These are phyloP conservation scores for Hylodesmum podocarpum DNA, from an alignment of 306 rosid genomes.

Conservation along the genomic window DNA sequence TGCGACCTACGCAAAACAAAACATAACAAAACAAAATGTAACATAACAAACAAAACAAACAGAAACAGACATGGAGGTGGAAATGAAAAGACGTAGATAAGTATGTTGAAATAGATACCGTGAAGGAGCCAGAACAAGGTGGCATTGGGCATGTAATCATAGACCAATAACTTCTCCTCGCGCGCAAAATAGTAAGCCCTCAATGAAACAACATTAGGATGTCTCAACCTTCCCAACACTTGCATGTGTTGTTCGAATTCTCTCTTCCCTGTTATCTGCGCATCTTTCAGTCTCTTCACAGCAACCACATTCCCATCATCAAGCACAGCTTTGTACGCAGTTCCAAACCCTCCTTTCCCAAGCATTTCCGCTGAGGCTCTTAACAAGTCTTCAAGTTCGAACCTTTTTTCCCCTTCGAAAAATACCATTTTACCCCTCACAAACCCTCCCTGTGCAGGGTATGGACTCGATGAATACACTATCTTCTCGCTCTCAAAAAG, in stretches of 20 bases:
- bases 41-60: neutral
- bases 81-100: neutral
- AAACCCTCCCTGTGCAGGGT: conserved; percentile 57
- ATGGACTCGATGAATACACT: conserved; percentile 86
- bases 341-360: conserved; percentile 98
- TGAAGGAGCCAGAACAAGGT: conserved; percentile 97
- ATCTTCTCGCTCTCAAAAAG: conserved; percentile 79
- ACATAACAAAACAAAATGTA: too few relatives aligned
- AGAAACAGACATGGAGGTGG: neutral
- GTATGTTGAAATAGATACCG: too few relatives aligned
- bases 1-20: neutral
- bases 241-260: conserved; percentile 98
- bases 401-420: conserved; percentile 81
- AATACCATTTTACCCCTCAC: conserved; percentile 92
- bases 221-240: conserved; percentile 66
- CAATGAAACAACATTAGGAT: conserved; percentile 64
- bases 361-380: conserved; percentile 98
- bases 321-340: conserved; percentile 89
- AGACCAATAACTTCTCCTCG: conserved; percentile 86
- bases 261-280: conserved; percentile 66
- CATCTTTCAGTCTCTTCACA: conserved; percentile 93
- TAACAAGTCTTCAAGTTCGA: conserved; percentile 87
- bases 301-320: conserved; percentile 94
- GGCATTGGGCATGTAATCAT: conserved; percentile 90
- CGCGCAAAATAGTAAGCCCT: conserved; percentile 87